These are phyloP conservation scores for Vicia faba DNA, from an alignment of 306 rosid genomes.

Conservation along the genomic window DNA sequence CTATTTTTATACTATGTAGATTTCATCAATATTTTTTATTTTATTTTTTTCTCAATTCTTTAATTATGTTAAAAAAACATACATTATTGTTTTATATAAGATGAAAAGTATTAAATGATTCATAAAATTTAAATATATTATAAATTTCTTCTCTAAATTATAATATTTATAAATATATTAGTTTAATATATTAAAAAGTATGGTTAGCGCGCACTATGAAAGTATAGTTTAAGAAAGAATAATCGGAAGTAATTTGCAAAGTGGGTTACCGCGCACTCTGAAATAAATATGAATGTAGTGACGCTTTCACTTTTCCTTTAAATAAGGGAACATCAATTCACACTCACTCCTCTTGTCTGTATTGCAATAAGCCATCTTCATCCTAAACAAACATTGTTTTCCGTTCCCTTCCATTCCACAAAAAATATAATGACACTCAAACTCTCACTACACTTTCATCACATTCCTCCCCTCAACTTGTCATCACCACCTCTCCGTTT, in stretches of 20 bases:
- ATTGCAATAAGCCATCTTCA: neutral
- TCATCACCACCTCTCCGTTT: constrained; percentile 18
- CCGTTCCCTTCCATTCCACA: constrained; percentile 26
- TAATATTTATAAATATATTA: no score
- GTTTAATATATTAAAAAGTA: no score
- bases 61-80: no score
- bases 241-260: neutral
- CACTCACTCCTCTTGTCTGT: neutral
- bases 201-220: no score
- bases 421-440: constrained; percentile 48
- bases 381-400: neutral
- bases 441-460: constrained; percentile 27
- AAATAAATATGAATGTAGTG: neutral
- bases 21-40: no score
- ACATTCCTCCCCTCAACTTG: constrained; percentile 29
- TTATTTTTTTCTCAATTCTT: no score
- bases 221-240: neutral
- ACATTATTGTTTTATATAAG: no score
- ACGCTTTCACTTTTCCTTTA: neutral
- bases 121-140: no score
- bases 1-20: no score
- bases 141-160: no score
- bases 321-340: neutral
- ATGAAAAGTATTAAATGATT: no score
- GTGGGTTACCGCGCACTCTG: neutral